Percentiles rank a stretch among this genome's conserved stretches.
Conservation (phyloP, 1,284 basidiomycete genomes). For the Melampsora americana region DNA sequence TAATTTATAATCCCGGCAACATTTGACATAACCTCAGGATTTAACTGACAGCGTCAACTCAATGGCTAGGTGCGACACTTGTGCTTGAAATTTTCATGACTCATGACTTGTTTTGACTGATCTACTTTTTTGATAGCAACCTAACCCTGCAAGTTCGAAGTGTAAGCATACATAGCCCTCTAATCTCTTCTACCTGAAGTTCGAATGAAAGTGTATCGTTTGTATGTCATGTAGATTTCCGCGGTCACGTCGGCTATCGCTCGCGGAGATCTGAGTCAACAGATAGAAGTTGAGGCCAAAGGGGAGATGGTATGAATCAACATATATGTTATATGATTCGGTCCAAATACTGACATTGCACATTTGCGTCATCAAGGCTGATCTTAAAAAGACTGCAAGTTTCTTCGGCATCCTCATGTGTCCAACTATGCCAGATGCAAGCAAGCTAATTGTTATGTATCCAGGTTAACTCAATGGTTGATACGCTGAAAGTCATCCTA, state of each 20-base stretch:
- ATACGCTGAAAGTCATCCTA: conserved; percentile 34
- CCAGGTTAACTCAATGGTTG: conserved; percentile 43
- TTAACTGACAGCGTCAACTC: conserved; percentile 54
- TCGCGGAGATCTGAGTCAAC: conserved; percentile 54
- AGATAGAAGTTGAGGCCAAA: conserved; percentile 55
- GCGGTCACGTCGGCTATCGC: conserved; percentile 55
- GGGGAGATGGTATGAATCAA: conserved; percentile 53
- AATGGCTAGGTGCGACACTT: conserved; percentile 52
- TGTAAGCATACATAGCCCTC: conserved; percentile 44
- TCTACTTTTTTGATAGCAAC: conserved; percentile 54
- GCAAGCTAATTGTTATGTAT: background rate
- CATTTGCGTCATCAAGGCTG: conserved; percentile 22
- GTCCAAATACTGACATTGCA: background rate
- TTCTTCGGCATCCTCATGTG: background rate
- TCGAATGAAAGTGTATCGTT: background rate
- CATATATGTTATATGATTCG: background rate
- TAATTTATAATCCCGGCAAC: background rate
- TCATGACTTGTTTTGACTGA: conserved; percentile 53
- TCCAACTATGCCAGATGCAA: background rate
- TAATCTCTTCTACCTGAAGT: background rate
- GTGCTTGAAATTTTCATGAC: conserved; percentile 53
- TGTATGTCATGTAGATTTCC: conserved; percentile 43
- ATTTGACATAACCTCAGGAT: conserved; percentile 44
- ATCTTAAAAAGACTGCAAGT: conserved; percentile 39
- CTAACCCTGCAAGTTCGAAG: conserved; percentile 55